These are phyloP conservation scores for Corymbia calophylla DNA, from an alignment of 441 rosid species.

Conservation along the genomic window DNA sequence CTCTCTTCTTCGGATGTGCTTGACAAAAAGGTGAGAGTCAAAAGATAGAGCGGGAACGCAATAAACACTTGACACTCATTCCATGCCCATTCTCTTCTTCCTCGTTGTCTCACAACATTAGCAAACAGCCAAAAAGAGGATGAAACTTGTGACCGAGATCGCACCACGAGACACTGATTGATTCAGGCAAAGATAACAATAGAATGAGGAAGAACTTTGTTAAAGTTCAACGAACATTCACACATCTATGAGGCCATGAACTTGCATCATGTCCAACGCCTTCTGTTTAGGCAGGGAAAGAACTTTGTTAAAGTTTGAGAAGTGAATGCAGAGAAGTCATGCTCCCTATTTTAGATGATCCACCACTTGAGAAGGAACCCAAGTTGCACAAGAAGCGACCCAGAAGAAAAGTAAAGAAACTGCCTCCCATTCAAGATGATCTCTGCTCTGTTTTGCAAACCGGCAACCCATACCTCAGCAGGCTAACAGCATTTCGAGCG, in stretches of 20 bases:
- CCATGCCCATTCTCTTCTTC: neutral
- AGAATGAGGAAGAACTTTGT: neutral
- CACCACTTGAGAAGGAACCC: neutral
- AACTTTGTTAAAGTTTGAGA: neutral
- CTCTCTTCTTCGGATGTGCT: neutral
- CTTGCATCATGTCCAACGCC: neutral
- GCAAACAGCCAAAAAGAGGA: neutral
- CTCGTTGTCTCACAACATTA: neutral
- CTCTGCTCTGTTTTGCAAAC: neutral
- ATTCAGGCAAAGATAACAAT: neutral
- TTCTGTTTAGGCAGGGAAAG: neutral
- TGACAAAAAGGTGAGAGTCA: neutral
- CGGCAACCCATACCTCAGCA: neutral
- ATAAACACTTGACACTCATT: neutral
- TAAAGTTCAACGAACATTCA: neutral
- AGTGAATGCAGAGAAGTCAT: neutral
- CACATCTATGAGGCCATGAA: neutral
- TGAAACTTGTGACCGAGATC: neutral
- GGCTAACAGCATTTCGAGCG: neutral
- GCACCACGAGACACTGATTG: neutral
- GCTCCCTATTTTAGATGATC: neutral
- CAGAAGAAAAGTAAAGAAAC: neutral
- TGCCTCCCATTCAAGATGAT: neutral
- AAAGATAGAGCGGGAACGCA: neutral
- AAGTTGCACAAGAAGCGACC: neutral